A percentile compares a stretch with the other conserved stretches of the same genome.
Evolutionary conservation across 2,329 filamentous ascomycete species (phyloP).

Genomic region (Diaporthe nobilis): DNA sequence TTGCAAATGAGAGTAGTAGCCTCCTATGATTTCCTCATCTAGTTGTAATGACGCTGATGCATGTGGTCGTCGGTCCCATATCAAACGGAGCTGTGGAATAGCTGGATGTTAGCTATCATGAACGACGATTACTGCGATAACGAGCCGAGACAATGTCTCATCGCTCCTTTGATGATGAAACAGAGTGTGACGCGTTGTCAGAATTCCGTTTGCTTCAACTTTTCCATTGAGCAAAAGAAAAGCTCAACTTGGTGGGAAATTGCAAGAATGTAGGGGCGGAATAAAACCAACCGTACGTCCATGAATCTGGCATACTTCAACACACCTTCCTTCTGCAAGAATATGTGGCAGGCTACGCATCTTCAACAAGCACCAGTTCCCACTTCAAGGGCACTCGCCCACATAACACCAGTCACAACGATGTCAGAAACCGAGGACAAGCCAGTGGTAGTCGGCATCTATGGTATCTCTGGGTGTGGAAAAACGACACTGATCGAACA

Average conservation of each 20-base stretch:
- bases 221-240: background rate
- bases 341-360: background rate
- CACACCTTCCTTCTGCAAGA: background rate
- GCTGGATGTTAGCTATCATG: background rate
- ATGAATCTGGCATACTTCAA: background rate
- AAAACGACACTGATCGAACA: conserved; percentile 62
- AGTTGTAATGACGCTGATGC: no score
- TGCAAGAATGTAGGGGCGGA: no score
- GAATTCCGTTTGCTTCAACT: background rate
- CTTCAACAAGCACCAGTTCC: no score
- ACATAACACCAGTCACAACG: background rate
- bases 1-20: no score
- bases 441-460: conserved; percentile 64
- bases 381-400: background rate
- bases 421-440: conserved; percentile 43
- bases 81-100: no score
- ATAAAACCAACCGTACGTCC: no score
- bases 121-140: background rate
- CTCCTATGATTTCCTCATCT: background rate
- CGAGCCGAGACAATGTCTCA: background rate
- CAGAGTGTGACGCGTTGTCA: background rate
- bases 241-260: no score
- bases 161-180: background rate
- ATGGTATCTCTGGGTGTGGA: conserved; percentile 68
- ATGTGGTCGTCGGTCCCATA: background rate